A percentile compares a stretch with the other conserved stretches of the same genome.
Conservation (phyloP, 2,329 filamentous ascomycete genomes). For the Stemphylium beticola region DNA sequence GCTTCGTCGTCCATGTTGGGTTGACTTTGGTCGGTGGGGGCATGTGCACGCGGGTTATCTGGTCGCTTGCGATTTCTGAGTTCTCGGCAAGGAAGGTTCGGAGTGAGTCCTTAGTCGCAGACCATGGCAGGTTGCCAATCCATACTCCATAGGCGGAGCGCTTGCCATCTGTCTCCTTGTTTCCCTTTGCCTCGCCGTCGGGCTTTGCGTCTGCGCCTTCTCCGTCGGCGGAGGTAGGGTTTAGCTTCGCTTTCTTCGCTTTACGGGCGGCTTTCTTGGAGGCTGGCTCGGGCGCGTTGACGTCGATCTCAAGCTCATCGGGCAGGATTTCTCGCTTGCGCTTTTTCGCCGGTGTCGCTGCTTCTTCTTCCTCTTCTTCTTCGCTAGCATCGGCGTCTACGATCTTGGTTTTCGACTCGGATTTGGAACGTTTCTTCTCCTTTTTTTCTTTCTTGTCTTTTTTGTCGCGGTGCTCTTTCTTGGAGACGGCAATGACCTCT, state of each 20-base stretch:
- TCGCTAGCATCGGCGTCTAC: constrained; percentile 22
- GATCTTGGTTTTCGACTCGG: constrained; percentile 19
- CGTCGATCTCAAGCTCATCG: constrained; percentile 81
- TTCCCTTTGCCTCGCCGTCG: constrained; percentile 42
- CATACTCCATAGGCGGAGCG: constrained; percentile 87
- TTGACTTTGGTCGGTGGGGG: constrained; percentile 60
- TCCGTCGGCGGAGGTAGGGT: constrained; percentile 29
- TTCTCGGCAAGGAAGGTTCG: constrained; percentile 79
- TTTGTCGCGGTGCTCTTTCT: constrained; percentile 34
- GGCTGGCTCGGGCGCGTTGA: constrained; percentile 86
- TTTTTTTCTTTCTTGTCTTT: constrained; percentile 39
- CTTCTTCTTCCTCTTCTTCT: constrained; percentile 19
- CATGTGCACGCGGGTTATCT: constrained; percentile 85
- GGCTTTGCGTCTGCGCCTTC: constrained; percentile 15
- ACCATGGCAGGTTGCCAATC: constrained; percentile 95
- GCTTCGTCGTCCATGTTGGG: constrained; percentile 54
- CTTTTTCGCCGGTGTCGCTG: constrained; percentile 47
- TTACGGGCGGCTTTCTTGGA: constrained; percentile 92
- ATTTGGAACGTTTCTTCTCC: constrained; percentile 31
- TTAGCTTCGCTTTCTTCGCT: constrained; percentile 79
- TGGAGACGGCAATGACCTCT: constrained; percentile 15
- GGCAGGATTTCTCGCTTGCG: constrained; percentile 65
- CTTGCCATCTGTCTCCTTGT: constrained; percentile 49
- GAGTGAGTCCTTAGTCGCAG: constrained; percentile 74
- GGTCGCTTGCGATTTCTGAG: constrained; percentile 63